These are phyloP conservation scores for Apostasia ramifera DNA, from an alignment of 106 monocot species.

Conservation along the genomic window DNA sequence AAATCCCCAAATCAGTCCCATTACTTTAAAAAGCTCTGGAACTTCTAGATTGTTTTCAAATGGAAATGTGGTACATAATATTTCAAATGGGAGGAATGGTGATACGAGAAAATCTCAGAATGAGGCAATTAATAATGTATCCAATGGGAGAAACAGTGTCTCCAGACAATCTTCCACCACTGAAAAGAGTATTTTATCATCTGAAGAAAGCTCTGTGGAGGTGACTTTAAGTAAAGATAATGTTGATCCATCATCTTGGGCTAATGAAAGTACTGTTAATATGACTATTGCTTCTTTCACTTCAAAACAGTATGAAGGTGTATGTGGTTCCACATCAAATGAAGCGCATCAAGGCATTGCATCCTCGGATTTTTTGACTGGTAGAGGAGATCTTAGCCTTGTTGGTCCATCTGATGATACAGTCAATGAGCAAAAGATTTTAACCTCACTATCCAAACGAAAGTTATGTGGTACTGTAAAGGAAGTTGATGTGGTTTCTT, in stretches of 20 bases:
- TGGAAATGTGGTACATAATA: constrained; percentile 28
- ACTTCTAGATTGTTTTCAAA: constrained; percentile 31
- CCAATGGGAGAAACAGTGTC: constrained; percentile 7
- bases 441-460: constrained; percentile 21
- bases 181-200: constrained; percentile 12
- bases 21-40: constrained; percentile 29
- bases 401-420: constrained; percentile 12
- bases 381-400: constrained; percentile 16
- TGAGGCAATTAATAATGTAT: constrained; percentile 1
- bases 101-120: constrained; percentile 8
- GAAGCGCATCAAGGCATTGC: constrained; percentile 3
- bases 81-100: constrained; percentile 5
- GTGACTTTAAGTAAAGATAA: constrained; percentile 14
- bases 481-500: constrained; percentile 8
- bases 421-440: background rate
- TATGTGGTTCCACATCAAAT: background rate
- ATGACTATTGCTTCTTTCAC: background rate
- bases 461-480: constrained; percentile 17
- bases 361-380: background rate
- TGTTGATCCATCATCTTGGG: constrained; percentile 1
- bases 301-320: background rate
- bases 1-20: constrained; percentile 29
- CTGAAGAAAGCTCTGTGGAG: constrained; percentile 6
- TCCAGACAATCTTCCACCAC: constrained; percentile 12
- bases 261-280: constrained; percentile 15